Base-by-base conservation (phyloP, 2,329 filamentous ascomycete species). In the Amphichorda felina region DNA sequence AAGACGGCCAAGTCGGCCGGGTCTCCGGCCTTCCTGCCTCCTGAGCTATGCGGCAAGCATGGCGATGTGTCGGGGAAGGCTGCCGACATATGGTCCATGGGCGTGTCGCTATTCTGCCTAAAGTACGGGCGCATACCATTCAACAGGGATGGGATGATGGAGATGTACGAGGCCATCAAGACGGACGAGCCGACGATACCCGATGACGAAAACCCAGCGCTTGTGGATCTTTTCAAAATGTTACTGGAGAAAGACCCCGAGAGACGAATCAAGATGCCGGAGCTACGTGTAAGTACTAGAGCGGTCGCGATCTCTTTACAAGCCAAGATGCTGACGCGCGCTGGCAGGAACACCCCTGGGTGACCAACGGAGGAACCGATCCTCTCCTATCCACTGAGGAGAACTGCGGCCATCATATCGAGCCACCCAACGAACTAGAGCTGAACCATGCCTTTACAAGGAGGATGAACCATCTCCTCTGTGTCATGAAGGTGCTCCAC, bases 41-140 rank as follows among this genome's bases (percentile, higher is more conserved):
- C 91, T 0, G 91, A 98, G 56, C 66, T 98, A 10, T 98, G 91
- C 50, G 79, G 78, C 7, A 87, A 75, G 48, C 89, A 95, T 52
- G 85, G 84, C 1, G 79, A 88, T 44, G 80, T 96, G 2, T 89
- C 84, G 3, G 91, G 91, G 9, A 82, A 76, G 47, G 87, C 89
- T 4, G 86, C 86, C 4, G 91, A 98, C 57, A 87, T 98, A 36
- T 98, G 91, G 91, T 94, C 89, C 4, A 96, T 96, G 89, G 91
- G 91, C 6, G 80, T 95, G 8, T 94, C 88, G 2, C 65, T 98
- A 3, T 96, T 89, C 54, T 98, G 91, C 54, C 68, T 98, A 27
- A 79, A 82, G 41, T 96, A 94, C 49, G 91, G 91, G 22, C 70
- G 66, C 34, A 80, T 98, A 41, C 91, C 91, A 0, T 98, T 96